Evolutionary conservation across 2,329 filamentous ascomycete species (phyloP), one percentile per base, ranked within the genome.

Genomic region (Ophiostoma triangulosporum): DNA sequence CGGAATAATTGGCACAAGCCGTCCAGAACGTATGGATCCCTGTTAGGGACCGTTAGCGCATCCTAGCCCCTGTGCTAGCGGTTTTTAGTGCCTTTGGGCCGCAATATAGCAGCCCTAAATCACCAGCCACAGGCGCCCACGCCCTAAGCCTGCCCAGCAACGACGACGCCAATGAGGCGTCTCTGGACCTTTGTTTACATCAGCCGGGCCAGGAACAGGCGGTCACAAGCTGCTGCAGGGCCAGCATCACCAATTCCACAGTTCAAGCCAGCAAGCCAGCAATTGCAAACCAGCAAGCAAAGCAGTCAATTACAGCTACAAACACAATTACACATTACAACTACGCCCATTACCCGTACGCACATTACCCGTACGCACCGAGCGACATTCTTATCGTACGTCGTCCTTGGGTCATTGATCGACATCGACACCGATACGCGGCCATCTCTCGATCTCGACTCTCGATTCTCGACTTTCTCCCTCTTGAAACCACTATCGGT

Each of bases 161-260:
- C 22, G 31, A 31, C 46, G 46, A 26, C 24, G 49, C 49, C 26
- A 31, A 43, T 43, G 38, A 43, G 38, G 38, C 38, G 38, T 43
- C 53, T 38, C 27, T 48, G 20, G 45, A 50, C 62, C 66, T 69
- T 68, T 72, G 69, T 72, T 72, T 72, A 72, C 68, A 66, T 56
- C 52, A 43, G 38, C 38, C 22, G 20, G 53, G 49, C 33, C 50
- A 57, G 17, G 54, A 31, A 24, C 43, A 56, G 48, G 56, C 52
- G 33, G 56, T 48, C 54, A 50, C 43, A 36, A 33, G 45, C 29
- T 17, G 40, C 24, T 50, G 50, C 22, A 54, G 33, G 54, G 45
- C 52, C 52, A 50, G 43, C 31, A 14, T 40, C 33, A 27, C 15
- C 29, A 35, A 49, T 24, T 33, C 33, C 9, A 54, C 48, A 36